Evolutionary conservation across 331 rosid genomes (phyloP).

Genomic region (Saraca asoca): DNA sequence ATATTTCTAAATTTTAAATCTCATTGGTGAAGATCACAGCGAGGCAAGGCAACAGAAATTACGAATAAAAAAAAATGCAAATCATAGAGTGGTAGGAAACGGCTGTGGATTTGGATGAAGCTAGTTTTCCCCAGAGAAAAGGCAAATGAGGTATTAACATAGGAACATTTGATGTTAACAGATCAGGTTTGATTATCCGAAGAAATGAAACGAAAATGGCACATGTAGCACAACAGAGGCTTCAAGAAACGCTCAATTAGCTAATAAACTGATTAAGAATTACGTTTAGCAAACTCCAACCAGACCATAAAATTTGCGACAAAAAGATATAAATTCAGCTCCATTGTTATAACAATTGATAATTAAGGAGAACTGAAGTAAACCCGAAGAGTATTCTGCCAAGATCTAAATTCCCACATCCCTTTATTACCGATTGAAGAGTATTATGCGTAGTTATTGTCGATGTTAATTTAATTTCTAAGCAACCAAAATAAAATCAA

Average conservation of each 20-base stretch:
- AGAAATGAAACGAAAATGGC: constrained; percentile 6
- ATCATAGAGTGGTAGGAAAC: constrained; percentile 15
- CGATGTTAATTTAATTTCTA: neutral
- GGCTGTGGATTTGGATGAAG: constrained; percentile 23
- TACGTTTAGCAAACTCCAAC: neutral
- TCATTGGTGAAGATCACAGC: neutral
- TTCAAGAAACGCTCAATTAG: neutral
- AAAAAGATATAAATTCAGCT: neutral
- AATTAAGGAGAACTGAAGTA: too few relatives aligned
- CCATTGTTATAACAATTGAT: neutral
- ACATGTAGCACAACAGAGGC: neutral
- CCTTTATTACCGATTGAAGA: neutral
- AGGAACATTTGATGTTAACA: neutral
- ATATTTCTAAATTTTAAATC: constrained; percentile 21
- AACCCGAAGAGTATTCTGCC: too few relatives aligned
- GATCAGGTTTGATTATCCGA: constrained; percentile 32
- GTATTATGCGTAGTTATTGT: neutral
- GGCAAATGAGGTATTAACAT: neutral
- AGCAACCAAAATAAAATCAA: neutral
- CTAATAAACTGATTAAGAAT: neutral
- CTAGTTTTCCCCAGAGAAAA: neutral
- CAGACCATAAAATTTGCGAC: neutral
- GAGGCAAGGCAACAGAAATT: neutral
- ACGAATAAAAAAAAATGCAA: neutral
- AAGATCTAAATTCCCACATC: too few relatives aligned